These are phyloP conservation scores for Hibiscus mutabilis DNA, from an alignment of 345 rosid genomes.

Conservation along the genomic window DNA sequence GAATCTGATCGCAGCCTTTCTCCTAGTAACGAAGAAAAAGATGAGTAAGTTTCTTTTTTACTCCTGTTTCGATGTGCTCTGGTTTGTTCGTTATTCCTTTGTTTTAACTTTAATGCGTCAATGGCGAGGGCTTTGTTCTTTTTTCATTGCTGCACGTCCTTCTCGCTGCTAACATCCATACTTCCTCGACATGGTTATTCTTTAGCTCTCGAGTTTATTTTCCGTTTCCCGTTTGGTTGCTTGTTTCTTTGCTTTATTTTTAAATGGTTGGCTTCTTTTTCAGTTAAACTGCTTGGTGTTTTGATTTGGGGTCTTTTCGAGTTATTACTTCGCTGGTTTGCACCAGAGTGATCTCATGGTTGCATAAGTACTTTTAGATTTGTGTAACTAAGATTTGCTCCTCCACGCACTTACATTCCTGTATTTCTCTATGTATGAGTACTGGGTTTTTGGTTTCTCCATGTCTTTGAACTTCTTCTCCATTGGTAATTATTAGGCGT, in stretches of 20 bases:
- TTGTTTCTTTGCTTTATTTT: not conserved
- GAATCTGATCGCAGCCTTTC: slow-evolving; percentile 43
- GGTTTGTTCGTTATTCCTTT: slow-evolving; percentile 1
- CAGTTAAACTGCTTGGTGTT: no score
- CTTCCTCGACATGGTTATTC: not conserved
- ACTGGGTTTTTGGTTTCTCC: not conserved
- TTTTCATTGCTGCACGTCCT: no score
- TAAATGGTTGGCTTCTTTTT: no score
- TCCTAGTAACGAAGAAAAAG: slow-evolving; percentile 28
- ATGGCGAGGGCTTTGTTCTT: not conserved
- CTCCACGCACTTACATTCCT: not conserved
- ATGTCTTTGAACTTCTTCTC: not conserved
- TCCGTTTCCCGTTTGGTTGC: not conserved
- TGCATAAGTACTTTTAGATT: not conserved
- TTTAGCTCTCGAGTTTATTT: not conserved
- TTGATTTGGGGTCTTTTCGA: no score
- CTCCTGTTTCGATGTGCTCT: slow-evolving; percentile 9
- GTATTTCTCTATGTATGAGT: not conserved
- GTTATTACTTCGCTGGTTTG: not conserved
- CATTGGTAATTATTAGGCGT: not conserved
- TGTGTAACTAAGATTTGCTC: not conserved
- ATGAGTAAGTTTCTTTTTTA: slow-evolving; percentile 27
- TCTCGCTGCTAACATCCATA: not conserved
- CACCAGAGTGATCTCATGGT: slow-evolving; percentile 9
- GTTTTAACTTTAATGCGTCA: slow-evolving; percentile 5